Base-by-base conservation (phyloP, 306 rosid genomes). In the Cucurbita maxima region DNA sequence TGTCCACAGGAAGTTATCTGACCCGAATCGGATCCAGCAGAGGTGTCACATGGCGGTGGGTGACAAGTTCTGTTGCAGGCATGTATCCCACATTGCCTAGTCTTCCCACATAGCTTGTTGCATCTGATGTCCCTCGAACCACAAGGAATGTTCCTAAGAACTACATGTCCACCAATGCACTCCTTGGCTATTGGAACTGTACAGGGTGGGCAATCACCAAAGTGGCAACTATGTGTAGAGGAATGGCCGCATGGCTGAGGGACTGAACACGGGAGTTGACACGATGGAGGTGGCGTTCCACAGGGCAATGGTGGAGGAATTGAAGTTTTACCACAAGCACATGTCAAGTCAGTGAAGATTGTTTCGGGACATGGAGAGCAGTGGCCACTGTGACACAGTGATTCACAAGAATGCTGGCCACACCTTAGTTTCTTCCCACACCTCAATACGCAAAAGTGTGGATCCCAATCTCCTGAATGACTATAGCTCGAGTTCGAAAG, bases 341-440 rank as follows among this genome's bases (percentile, higher is more conserved):
- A 92, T 41, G 91, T 81, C 85, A 90, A 77, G 79, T 92, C 96
- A n/a, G 88, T 78, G 63, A 92, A 92, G 62, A 92, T 90, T 74
- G 98, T 90, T 79, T 90, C 96, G 34, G 88, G 96, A 83, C 98
- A 90, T 43, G 96, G 91, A 44, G 96, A 92, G 77, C 98, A 92
- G 71, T 92, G 93, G 57, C 98, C 98, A 74, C 93, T 92, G 81
- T 92, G 98, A 71, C 98, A 92, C 52, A 90, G 79, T 0, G 96
- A 85, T 76, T 84, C 85, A 58, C 98, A 92, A 16, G 87, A 82
- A 86, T 92, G 98, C 81, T 88, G 98, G 54, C 96, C 96, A 19
- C 98, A 92, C 86, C 92, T 84, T 30, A 84, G 86, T 80, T 88
- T 92, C 87, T 92, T 92, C 44, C 87, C 96, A 56, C 98, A 92